phyloP scores from a whole-genome alignment of 1,284 basidiomycete genomes.

The Boletellus sp. region DNA sequence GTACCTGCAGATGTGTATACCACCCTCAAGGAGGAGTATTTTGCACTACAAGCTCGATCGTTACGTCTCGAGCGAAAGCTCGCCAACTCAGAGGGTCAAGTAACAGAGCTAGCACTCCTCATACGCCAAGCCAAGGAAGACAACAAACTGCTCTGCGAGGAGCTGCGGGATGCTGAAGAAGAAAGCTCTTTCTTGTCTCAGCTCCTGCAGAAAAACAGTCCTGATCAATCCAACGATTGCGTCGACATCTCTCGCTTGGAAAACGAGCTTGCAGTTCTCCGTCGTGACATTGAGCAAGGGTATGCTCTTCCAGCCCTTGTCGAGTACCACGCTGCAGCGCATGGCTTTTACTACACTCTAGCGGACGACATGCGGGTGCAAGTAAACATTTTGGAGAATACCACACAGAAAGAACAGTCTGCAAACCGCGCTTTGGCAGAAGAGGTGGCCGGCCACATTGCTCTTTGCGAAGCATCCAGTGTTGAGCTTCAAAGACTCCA shows the following conservation, averaged over 20 bases:
- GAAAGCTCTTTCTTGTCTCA: slow-evolving; percentile 37
- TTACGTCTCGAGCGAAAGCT: slow-evolving; percentile 62
- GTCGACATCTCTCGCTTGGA: slow-evolving; percentile 11
- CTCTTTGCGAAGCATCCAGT: slow-evolving; percentile 38
- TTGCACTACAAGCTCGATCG: slow-evolving; percentile 41
- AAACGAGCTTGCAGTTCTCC: slow-evolving; percentile 17
- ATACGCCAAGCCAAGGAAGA: slow-evolving; percentile 56
- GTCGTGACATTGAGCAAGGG: slow-evolving; percentile 16
- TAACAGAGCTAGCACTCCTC: slow-evolving; percentile 59
- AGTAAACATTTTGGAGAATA: slow-evolving; percentile 28
- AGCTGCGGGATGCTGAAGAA: slow-evolving; percentile 42
- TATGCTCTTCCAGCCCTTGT: slow-evolving; percentile 14
- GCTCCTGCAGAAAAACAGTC: slow-evolving; percentile 16
- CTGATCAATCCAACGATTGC: neutral
- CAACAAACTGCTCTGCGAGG: slow-evolving; percentile 42
- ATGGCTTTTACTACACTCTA: slow-evolving; percentile 35
- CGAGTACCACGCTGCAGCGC: slow-evolving; percentile 19
- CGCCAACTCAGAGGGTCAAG: slow-evolving; percentile 64
- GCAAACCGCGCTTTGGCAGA: slow-evolving; percentile 36
- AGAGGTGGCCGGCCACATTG: slow-evolving; percentile 38
- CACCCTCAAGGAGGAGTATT: slow-evolving; percentile 42
- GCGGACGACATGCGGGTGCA: slow-evolving; percentile 34
- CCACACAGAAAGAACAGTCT: slow-evolving; percentile 29
- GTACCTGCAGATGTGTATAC: slow-evolving; percentile 41
- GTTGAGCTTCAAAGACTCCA: slow-evolving; percentile 39